Conservation (phyloP, 495 filamentous ascomycete species). For the Penicillium paxilli region DNA sequence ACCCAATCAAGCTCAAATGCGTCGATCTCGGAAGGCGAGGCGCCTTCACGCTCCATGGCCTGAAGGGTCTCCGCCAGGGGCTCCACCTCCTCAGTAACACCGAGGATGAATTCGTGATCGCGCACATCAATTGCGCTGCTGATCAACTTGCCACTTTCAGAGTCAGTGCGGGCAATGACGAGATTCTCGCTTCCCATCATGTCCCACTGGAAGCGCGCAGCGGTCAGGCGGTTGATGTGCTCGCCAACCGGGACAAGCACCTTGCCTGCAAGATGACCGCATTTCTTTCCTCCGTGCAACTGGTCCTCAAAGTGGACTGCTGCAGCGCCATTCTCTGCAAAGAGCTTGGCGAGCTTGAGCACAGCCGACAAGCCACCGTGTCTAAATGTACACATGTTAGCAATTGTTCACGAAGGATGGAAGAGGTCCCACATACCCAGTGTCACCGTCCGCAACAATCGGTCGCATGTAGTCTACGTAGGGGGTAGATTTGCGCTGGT, state of each 20-base stretch:
- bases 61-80: constrained; percentile 89
- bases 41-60: constrained; percentile 79
- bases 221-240: constrained; percentile 91
- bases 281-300: constrained; percentile 97
- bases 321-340: constrained; percentile 96
- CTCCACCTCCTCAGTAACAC: constrained; percentile 69
- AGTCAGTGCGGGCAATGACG: constrained; percentile 92
- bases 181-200: constrained; percentile 94
- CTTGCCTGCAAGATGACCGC: constrained; percentile 95
- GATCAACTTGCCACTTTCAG: constrained; percentile 86
- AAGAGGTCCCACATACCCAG: constrained; percentile 55
- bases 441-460: constrained; percentile 97
- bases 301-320: constrained; percentile 98
- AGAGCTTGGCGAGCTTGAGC: constrained; percentile 94
- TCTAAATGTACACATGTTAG: constrained; percentile 18
- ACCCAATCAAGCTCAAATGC: constrained; percentile 87
- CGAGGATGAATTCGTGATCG: constrained; percentile 95
- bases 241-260: constrained; percentile 92
- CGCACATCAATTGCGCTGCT: constrained; percentile 88
- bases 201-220: constrained; percentile 96
- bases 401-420: neutral
- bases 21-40: constrained; percentile 77
- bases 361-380: constrained; percentile 90
- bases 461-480: constrained; percentile 92
- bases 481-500: constrained; percentile 68